Base-by-base conservation (phyloP, 495 filamentous ascomycete genomes). In the Corynascus novoguineensis region DNA sequence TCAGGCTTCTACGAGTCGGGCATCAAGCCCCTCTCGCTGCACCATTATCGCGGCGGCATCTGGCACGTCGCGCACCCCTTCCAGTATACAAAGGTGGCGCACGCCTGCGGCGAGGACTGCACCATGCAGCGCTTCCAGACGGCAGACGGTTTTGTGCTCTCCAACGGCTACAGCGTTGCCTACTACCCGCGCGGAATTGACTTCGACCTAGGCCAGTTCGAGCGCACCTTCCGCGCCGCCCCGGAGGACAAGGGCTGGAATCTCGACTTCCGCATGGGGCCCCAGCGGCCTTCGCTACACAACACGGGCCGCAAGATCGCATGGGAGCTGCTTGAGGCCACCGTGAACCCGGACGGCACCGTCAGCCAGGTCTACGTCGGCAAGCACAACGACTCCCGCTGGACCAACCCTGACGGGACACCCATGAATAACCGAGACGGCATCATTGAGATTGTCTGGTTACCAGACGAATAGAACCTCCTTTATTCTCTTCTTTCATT, bases 1-100 rank as follows among this genome's bases (percentile, higher is more conserved):
- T 82, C 83, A 11, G 85, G 85, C 60, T 78, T 87, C 53, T 86
- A 84, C 64, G 85, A 88, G 66, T 82, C 82, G 11, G 85, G 85
- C 29, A 76, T 81, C 57, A 78, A 79, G 64, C 83, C 85, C 4
- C 72, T 86, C 34, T 81, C 80, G 45, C 74, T 88, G 48, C 85
- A 88, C 71, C 83, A 87, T 71, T 86, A 83, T 77, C 72, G 73
- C 59, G 78, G 78, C 31, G 78, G 75, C 55, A 79, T 78, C 46
- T 75, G 76, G 71, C 74, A 75, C 63, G 56, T 65, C 1, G 74
- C 75, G 34, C 76, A 82, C 28, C 78, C 86, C 8, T 81, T 81
- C 66, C 79, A 83, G 64, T 86, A 86, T 78, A 83, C 79, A 60
- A 80, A 84, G 52, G 79, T 86, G 19, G 72, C 83, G 4, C 80